Evolutionary conservation across 441 rosid genomes (phyloP), one percentile per base, ranked within the genome.

Genomic region (Corymbia calophylla): DNA sequence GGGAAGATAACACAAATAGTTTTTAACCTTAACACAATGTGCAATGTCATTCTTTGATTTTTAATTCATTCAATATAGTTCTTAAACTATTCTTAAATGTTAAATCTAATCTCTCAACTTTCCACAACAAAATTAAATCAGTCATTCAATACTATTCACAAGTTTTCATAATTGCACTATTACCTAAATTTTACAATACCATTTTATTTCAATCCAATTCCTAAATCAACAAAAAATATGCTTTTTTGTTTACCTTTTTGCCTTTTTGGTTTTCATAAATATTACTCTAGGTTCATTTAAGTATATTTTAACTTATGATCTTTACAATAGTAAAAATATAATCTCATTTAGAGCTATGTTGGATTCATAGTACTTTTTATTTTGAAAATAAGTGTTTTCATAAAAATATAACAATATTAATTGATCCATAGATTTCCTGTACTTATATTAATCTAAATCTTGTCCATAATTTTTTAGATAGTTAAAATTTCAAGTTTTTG

Each of bases 171-270:
- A 62, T 62, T 29, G 0, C 2, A 0, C 17, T 13, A 3, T 62
- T 0, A 1, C 68, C 18, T 4, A 29, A 0, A 62, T 29, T 62
- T 62, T 62, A 29, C 2, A 62, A 62, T 62, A 62, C 17, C 68
- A 12, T 62, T 62, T 62, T 16, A 62, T 62, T 62, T 62, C 8
- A 62, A 1, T 62, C 9, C 3, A 62, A 5, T 62, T 62, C 68
- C 32, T 62, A 62, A 29, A 62, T 62, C 32, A 62, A 62, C 32
- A 62, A 29, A 29, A 60, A 62, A 29, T 23, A 1, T 13, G 7
- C 12, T 5, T 12, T 27, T 11, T 60, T 60, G 12, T 11, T 27
- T 29, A 13, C 7, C 7, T 56, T 4, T 9, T 56, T 56, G 6
- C 16, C 32, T 5, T 62, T 60, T 29, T 62, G 68, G 17, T 62